Evolutionary conservation across 257 asterid species (phyloP).

Genomic region (Nicotiana attenuata): DNA sequence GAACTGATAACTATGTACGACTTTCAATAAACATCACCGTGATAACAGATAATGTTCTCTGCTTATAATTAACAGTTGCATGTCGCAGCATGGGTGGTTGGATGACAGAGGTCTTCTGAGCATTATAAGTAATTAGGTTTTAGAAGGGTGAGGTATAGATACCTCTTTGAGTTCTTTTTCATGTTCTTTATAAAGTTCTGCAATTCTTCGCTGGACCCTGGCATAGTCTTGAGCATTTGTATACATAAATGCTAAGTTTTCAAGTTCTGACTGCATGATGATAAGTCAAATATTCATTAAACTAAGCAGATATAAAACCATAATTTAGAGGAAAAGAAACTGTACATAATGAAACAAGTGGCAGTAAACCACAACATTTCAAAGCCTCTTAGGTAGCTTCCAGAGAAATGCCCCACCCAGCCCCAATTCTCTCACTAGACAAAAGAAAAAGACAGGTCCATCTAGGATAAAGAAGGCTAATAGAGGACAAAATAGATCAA

Average conservation of each 20-base stretch:
- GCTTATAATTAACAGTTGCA: neutral
- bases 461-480: neutral
- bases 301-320: neutral
- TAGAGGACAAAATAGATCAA: neutral
- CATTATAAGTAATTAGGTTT: neutral
- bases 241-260: constrained; percentile 83
- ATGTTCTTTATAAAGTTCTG: constrained; percentile 68
- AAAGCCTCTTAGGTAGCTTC: neutral
- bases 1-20: neutral
- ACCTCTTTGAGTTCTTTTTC: constrained; percentile 89
- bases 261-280: constrained; percentile 80
- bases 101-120: neutral
- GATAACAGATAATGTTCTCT: neutral
- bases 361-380: neutral
- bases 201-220: constrained; percentile 64
- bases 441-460: neutral
- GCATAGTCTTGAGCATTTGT: constrained; percentile 79
- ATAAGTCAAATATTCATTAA: neutral
- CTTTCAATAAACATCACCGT: neutral
- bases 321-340: neutral
- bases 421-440: neutral
- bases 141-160: constrained; percentile 1
- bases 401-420: neutral
- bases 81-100: neutral
- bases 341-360: neutral